These are phyloP conservation scores for Geotrichum citri-aurantii DNA, from an alignment of 1,139 yeast species.

Conservation along the genomic window DNA sequence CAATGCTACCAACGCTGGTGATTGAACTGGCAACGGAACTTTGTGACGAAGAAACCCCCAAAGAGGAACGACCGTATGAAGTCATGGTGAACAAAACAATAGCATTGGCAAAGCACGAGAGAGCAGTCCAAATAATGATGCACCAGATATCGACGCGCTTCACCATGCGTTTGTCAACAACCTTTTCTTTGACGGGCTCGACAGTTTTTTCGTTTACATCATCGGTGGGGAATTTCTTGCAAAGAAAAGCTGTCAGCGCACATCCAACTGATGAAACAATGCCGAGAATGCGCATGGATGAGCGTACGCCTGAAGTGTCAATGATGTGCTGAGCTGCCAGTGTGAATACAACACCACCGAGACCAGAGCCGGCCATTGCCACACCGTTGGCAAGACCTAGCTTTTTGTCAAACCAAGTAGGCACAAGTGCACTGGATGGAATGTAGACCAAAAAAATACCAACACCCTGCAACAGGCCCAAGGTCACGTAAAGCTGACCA, in stretches of 20 bases:
- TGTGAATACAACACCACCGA: constrained; percentile 35
- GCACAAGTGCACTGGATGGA: constrained; percentile 52
- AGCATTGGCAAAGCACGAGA: constrained; percentile 53
- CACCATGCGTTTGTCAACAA: constrained; percentile 25
- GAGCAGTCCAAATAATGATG: constrained; percentile 49
- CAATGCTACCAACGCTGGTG: constrained; percentile 55
- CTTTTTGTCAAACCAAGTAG: constrained; percentile 56
- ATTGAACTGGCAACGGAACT: constrained; percentile 58
- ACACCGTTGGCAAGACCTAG: constrained; percentile 53
- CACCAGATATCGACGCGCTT: constrained; percentile 39
- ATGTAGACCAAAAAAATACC: constrained; percentile 56
- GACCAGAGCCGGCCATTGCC: constrained; percentile 36
- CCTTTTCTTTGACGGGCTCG: constrained; percentile 25
- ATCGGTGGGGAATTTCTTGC: not conserved
- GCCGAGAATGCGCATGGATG: constrained; percentile 64
- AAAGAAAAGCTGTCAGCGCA: constrained; percentile 38
- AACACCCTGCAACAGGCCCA: constrained; percentile 60
- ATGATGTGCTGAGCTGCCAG: constrained; percentile 40
- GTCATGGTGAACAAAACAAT: constrained; percentile 57
- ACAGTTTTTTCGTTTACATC: not conserved
- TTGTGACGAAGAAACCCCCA: constrained; percentile 51
- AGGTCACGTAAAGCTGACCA: constrained; percentile 64
- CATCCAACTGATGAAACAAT: constrained; percentile 39
- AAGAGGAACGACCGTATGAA: constrained; percentile 50
- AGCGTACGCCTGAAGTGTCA: constrained; percentile 49